phyloP scores from a whole-genome alignment of 2,329 filamentous ascomycete genomes.

The Talaromyces sp. region DNA sequence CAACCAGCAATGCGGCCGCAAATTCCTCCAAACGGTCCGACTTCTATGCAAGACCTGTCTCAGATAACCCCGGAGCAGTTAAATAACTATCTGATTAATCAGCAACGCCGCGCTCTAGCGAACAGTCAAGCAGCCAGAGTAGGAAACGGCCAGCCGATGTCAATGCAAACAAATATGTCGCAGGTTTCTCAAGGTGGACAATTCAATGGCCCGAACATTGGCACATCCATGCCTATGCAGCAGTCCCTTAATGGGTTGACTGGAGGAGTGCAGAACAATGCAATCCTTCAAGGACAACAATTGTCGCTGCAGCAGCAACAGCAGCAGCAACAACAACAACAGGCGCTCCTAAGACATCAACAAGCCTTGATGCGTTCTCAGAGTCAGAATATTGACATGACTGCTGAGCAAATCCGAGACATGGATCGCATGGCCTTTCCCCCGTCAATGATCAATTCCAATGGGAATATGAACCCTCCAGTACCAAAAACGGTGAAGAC shows the following conservation, averaged over 20 bases:
- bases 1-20: conserved; percentile 30
- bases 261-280: conserved; percentile 25
- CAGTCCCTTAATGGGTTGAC: conserved; percentile 31
- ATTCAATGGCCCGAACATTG: conserved; percentile 32
- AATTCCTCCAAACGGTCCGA: conserved; percentile 33
- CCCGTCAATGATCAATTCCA: conserved; percentile 29
- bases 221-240: conserved; percentile 30
- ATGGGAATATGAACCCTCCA: conserved; percentile 27
- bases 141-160: conserved; percentile 27
- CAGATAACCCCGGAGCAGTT: conserved; percentile 35
- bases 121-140: conserved; percentile 30
- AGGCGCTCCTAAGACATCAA: conserved; percentile 24
- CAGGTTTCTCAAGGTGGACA: conserved; percentile 34
- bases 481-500: conserved; percentile 49
- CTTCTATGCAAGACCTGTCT: conserved; percentile 30
- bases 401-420: conserved; percentile 35
- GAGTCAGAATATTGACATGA: conserved; percentile 35
- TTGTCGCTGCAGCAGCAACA: conserved; percentile 30
- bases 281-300: conserved; percentile 31
- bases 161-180: conserved; percentile 26
- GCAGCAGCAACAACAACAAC: conserved; percentile 26
- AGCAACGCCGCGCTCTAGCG: conserved; percentile 28
- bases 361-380: conserved; percentile 32
- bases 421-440: conserved; percentile 42
- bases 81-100: conserved; percentile 28